Evolutionary conservation across 441 rosid species (phyloP).

Genomic region (Euphorbia celastroides): DNA sequence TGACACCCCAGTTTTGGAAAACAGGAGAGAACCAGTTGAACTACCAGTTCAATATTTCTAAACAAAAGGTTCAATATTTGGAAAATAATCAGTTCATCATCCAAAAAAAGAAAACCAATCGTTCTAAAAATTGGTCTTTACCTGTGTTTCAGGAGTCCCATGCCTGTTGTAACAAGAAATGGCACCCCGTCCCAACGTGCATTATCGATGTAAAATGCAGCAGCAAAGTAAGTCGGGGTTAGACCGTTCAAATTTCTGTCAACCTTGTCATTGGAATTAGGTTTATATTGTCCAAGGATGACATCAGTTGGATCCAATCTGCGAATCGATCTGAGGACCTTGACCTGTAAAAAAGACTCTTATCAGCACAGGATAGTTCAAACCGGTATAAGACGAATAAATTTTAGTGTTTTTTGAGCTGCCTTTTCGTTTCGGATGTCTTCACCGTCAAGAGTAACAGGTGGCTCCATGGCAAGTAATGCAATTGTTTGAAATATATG

Average conservation of each 20-base stretch:
- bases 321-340: constrained; percentile 67
- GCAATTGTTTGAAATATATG: constrained; percentile 78
- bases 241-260: constrained; percentile 31
- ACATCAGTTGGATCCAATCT: constrained; percentile 51
- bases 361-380: constrained; percentile 5
- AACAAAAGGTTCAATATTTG: too few relatives aligned
- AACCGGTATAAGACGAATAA: background rate
- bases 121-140: constrained; percentile 16
- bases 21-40: too few relatives aligned
- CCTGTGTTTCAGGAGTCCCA: constrained; percentile 79
- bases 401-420: constrained; percentile 7
- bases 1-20: too few relatives aligned
- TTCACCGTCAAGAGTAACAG: constrained; percentile 74
- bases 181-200: constrained; percentile 94
- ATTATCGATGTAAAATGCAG: constrained; percentile 70
- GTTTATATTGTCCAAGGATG: constrained; percentile 70
- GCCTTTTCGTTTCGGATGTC: constrained; percentile 87
- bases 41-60: too few relatives aligned
- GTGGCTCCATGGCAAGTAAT: constrained; percentile 87
- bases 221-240: constrained; percentile 72
- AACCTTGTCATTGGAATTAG: constrained; percentile 37
- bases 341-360: constrained; percentile 42
- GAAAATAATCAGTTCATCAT: too few relatives aligned
- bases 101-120: background rate
- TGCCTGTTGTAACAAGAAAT: constrained; percentile 62